Evolutionary conservation across 768 basidiomycete genomes (phyloP).

Genomic region (Tephrocybe rancida): DNA sequence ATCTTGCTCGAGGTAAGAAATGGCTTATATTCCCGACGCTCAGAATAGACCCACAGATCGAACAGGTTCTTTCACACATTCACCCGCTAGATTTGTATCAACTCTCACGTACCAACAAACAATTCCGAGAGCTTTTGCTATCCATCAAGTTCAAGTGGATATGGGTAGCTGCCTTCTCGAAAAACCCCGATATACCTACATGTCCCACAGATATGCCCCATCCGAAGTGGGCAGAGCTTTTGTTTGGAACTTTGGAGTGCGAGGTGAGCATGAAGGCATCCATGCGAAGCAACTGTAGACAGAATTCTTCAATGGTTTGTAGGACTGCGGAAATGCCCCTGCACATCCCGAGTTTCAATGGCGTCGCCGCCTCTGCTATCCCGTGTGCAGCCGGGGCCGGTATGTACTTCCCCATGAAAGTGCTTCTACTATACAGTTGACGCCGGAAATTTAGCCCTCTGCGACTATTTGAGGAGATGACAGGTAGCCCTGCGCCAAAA

Average conservation of each 20-base stretch:
- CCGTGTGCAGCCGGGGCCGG: background rate
- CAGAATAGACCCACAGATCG: background rate
- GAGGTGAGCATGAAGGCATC: background rate
- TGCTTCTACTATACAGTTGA: background rate
- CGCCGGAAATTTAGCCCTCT: background rate
- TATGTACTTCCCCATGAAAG: background rate
- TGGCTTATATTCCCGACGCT: background rate
- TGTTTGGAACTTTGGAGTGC: conserved; percentile 4
- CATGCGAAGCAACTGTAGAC: background rate
- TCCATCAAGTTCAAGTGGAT: background rate
- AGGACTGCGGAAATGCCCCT: background rate
- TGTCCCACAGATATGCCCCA: conserved; percentile 3
- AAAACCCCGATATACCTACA: background rate
- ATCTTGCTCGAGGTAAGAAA: background rate
- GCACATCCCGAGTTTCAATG: background rate
- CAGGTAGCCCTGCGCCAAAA: background rate
- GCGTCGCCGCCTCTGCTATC: conserved; percentile 1
- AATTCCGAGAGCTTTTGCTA: background rate
- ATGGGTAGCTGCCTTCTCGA: background rate
- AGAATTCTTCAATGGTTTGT: background rate
- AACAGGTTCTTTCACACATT: background rate
- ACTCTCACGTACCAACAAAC: conserved; percentile 1
- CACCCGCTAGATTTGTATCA: conserved; percentile 1
- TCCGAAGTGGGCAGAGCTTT: conserved; percentile 5
- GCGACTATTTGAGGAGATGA: background rate